Base-by-base conservation (phyloP, 139 green algal species). In the Chlorella sp. region DNA sequence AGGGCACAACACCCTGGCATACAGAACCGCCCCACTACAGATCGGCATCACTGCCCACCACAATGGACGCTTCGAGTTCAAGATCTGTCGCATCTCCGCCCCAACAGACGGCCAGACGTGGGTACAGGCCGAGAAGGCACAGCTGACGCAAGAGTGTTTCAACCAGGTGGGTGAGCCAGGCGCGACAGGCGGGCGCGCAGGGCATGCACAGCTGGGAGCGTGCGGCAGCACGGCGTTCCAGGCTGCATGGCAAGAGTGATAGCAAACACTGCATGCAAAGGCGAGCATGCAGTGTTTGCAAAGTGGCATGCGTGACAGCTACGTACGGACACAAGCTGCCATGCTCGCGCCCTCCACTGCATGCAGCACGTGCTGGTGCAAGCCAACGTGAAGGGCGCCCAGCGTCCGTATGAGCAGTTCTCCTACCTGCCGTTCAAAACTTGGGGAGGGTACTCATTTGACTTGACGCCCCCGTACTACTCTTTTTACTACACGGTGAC, bases 21-120 rank as follows among this genome's bases (percentile, higher is more conserved):
- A n/a, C n/a, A n/a, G n/a, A n/a, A n/a, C n/a, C n/a, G n/a, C n/a
- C n/a, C n/a, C n/a, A n/a, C n/a, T n/a, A n/a, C n/a, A n/a, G 13
- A 56, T 82, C 9, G 60, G 60, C 76, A 82, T 82, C 76, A 82
- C 76, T 4, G 76, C 76, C 60, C 76, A 82, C 76, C 76, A 82
- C 76, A 82, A 82, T 28, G 76, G 76, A 0, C 76, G 60, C 25
- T 82, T 82, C 38, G 9, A 30, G 36, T 82, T 82, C 71, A 68
- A 68, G 23, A 73, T 82, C 60, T 82, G 76, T 38, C 76, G 76
- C 76, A 62, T 82, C 36, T 6, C 28, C 15, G 76, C 76, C 17
- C 76, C 76, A 0, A 60, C 30, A 15, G 34, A 38, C 23, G 76
- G 76, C 36, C 76, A 82, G 76, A 82, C 76, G 20, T 82, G 76